These are phyloP conservation scores for Sugiyamaella qingdaonensis DNA, from an alignment of 805 yeast genomes.

Conservation along the genomic window DNA sequence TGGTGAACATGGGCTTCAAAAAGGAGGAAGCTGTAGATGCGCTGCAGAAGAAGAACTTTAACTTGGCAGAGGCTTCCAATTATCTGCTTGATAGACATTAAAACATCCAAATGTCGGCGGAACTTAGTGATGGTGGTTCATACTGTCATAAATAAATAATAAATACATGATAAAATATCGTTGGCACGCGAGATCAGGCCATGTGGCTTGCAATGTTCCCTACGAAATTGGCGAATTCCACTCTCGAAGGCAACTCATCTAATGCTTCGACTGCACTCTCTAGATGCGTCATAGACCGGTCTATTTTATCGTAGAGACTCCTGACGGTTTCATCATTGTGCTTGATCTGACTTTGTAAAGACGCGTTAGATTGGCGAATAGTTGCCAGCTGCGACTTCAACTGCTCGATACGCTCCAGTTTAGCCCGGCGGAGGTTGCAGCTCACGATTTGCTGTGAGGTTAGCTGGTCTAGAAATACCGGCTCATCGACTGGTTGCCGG, in stretches of 20 bases:
- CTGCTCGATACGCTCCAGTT: conserved; percentile 22
- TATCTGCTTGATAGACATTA: conserved; percentile 53
- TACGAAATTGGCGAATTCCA: conserved; percentile 9
- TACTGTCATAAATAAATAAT: not conserved
- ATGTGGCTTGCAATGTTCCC: not conserved
- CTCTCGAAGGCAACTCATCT: conserved; percentile 12
- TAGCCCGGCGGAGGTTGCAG: conserved; percentile 26
- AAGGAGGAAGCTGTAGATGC: conserved; percentile 64
- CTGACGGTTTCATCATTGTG: not conserved
- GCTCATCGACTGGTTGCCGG: conserved; percentile 11
- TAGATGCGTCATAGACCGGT: conserved; percentile 8
- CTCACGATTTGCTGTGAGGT: conserved; percentile 30
- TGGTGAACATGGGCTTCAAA: conserved; percentile 87
- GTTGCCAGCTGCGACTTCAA: conserved; percentile 9
- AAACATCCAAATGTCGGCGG: no score
- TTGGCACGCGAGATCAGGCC: not conserved
- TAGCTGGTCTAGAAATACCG: conserved; percentile 26
- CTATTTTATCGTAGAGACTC: not conserved
- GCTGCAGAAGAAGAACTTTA: conserved; percentile 63
- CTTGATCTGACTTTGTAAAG: conserved; percentile 7
- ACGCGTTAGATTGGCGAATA: conserved; percentile 8
- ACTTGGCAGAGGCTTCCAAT: conserved; percentile 84
- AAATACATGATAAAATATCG: conserved; percentile 1
- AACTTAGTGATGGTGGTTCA: not conserved
- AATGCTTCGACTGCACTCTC: conserved; percentile 11